These are phyloP conservation scores for Sarocladiaceae sp. DNA, from an alignment of 2,329 filamentous ascomycete genomes.

Conservation along the genomic window DNA sequence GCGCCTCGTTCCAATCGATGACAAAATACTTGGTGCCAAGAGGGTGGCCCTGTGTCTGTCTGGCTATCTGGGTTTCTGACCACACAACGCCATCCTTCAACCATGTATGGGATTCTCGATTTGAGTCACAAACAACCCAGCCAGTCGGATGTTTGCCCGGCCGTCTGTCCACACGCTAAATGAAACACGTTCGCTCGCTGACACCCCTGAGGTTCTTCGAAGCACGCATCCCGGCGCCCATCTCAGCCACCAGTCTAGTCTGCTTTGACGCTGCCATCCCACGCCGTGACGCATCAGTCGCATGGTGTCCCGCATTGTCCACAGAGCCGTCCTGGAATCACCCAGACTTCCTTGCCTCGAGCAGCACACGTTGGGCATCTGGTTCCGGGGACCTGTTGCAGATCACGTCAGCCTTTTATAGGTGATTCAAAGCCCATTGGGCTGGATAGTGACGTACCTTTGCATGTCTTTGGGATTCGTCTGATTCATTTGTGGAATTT, in stretches of 20 bases:
- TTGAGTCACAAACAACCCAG: background rate
- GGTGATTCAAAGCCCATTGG: background rate
- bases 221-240: background rate
- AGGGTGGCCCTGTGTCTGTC: background rate
- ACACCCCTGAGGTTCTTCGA: background rate
- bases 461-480: background rate
- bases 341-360: slow-evolving; percentile 50
- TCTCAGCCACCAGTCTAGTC: background rate
- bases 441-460: background rate
- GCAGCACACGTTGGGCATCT: slow-evolving; percentile 47
- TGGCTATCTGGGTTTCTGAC: background rate
- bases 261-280: background rate
- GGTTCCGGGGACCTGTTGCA: slow-evolving; percentile 40
- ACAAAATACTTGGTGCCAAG: too few relatives aligned
- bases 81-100: background rate
- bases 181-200: background rate
- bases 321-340: slow-evolving; percentile 49
- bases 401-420: background rate
- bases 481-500: background rate
- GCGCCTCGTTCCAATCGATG: too few relatives aligned
- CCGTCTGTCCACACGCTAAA: background rate
- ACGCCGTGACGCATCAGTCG: slow-evolving; percentile 13
- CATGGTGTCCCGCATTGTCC: slow-evolving; percentile 46
- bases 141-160: background rate
- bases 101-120: background rate